phyloP scores from a whole-genome alignment of 1,284 basidiomycete species.

The Cryptococcus sp. region DNA sequence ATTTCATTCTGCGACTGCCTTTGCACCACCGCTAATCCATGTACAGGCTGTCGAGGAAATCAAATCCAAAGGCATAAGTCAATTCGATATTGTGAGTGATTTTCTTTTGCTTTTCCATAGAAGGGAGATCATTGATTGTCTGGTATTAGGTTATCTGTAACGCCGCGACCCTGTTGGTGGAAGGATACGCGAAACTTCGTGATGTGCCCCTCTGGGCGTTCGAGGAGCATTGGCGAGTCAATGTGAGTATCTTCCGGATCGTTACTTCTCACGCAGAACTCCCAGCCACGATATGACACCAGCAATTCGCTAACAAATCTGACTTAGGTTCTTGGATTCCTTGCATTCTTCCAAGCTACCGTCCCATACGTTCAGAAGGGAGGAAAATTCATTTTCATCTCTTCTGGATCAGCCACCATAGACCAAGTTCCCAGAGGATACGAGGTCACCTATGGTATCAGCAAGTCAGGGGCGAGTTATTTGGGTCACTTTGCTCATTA shows the following conservation, averaged over 20 bases:
- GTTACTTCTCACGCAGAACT: no score
- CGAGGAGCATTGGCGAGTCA: conserved; percentile 29
- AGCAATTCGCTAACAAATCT: background rate
- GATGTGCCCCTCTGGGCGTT: conserved; percentile 18
- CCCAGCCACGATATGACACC: no score
- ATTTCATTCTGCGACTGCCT: background rate
- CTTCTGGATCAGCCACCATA: conserved; percentile 22
- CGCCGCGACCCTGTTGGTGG: conserved; percentile 21
- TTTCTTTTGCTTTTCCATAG: background rate
- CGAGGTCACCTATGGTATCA: conserved; percentile 27
- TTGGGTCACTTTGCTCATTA: conserved; percentile 19
- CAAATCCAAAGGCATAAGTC: conserved; percentile 17
- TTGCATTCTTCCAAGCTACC: conserved; percentile 27
- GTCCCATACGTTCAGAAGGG: conserved; percentile 19
- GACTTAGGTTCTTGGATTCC: conserved; percentile 21
- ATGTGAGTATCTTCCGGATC: conserved; percentile 16
- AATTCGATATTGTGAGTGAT: conserved; percentile 24
- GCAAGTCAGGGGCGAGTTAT: conserved; percentile 17
- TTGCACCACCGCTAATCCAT: background rate
- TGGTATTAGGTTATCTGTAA: conserved; percentile 20
- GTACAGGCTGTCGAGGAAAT: conserved; percentile 14
- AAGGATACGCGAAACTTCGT: conserved; percentile 9
- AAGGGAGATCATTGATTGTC: background rate
- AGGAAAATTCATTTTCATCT: conserved; percentile 31
- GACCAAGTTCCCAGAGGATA: conserved; percentile 21